Conservation (phyloP, 768 basidiomycete genomes). For the Panus rudis region DNA sequence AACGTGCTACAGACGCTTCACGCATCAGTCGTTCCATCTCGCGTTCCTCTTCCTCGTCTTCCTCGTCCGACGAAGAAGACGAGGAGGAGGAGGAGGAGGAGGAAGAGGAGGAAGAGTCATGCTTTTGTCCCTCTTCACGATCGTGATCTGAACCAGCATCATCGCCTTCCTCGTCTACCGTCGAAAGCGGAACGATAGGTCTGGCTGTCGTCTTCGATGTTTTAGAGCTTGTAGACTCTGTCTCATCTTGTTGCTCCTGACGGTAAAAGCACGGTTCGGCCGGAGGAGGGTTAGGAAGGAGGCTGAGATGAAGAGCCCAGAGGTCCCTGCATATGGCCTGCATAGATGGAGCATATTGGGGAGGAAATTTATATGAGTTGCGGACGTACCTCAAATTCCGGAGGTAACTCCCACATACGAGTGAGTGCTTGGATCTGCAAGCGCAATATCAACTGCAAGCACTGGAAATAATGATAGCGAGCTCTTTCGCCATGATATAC, state of each 20-base stretch:
- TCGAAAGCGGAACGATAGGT: not conserved
- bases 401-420: slow-evolving; percentile 62
- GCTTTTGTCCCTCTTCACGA: slow-evolving; percentile 1
- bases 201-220: too few species aligned
- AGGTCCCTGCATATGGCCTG: slow-evolving; percentile 71
- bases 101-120: not conserved
- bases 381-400: slow-evolving; percentile 66
- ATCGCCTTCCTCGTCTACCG: slow-evolving; percentile 1
- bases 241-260: slow-evolving; percentile 24
- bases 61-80: not conserved
- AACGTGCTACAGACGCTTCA: slow-evolving; percentile 2
- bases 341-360: not conserved
- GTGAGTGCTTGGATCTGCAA: slow-evolving; percentile 63
- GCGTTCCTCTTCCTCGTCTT: not conserved
- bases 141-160: not conserved
- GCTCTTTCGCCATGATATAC: slow-evolving; percentile 82
- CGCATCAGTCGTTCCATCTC: not conserved
- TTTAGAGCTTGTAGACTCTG: not conserved
- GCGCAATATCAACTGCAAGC: slow-evolving; percentile 74
- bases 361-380: slow-evolving; percentile 4
- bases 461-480: slow-evolving; percentile 76
- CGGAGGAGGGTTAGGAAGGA: slow-evolving; percentile 52
- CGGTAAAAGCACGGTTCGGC: slow-evolving; percentile 50
- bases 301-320: slow-evolving; percentile 70
- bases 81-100: not conserved